A percentile compares a stretch with the other conserved stretches of the same genome.
phyloP scores from a whole-genome alignment of 2,329 filamentous ascomycete genomes.

The Xylariaceae sp. region DNA sequence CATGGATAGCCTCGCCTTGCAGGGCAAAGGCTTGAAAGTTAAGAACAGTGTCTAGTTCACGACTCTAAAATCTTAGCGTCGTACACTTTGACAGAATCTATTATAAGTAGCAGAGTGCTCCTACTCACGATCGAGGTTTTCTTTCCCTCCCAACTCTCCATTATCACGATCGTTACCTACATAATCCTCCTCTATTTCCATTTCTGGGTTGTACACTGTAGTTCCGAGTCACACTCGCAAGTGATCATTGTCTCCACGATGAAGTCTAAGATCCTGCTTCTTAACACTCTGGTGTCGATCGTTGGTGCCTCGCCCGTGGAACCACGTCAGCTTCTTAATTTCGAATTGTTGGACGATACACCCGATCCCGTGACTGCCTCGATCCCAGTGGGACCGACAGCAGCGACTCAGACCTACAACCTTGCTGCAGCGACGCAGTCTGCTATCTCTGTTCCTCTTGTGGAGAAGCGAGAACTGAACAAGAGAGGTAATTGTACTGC shows the following conservation, averaged over 20 bases:
- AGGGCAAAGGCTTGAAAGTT: no score
- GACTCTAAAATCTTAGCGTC: no score
- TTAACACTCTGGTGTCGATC: conserved; percentile 18
- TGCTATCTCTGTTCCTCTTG: conserved; percentile 19
- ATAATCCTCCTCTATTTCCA: no score
- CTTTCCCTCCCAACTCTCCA: no score
- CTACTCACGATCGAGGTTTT: no score
- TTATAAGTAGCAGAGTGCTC: no score
- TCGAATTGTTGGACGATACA: conserved; percentile 29
- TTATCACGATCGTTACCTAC: no score
- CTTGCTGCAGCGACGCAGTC: conserved; percentile 25
- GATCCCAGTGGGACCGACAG: conserved; percentile 26
- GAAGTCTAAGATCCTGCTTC: conserved; percentile 11
- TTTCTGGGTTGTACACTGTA: no score
- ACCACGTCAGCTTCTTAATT: conserved; percentile 33
- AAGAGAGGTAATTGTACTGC: conserved; percentile 19
- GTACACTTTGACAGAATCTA: no score
- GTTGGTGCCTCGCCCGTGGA: conserved; percentile 14
- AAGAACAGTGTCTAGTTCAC: no score
- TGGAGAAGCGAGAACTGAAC: conserved; percentile 7
- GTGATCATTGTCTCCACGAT: conserved; percentile 5
- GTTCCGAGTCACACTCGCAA: no score
- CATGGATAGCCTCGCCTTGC: no score
- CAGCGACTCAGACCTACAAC: conserved; percentile 26
- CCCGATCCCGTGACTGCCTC: conserved; percentile 28